phyloP scores from a whole-genome alignment of 352 stramenopile genomes.

The Aphanomyces euteiches region DNA sequence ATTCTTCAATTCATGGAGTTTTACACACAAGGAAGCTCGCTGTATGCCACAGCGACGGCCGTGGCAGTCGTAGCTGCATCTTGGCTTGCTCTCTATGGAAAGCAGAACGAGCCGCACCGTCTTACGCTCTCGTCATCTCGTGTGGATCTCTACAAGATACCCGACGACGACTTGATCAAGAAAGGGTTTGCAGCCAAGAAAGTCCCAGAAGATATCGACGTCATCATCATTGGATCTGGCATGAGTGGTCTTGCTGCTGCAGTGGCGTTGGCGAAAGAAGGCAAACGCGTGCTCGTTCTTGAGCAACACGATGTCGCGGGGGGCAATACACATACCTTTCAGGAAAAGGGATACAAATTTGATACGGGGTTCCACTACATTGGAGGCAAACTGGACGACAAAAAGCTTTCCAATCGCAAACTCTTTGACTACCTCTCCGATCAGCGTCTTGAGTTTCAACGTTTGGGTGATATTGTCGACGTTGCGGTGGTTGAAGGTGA shows the following conservation, averaged over 20 bases:
- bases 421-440: conserved; percentile 30
- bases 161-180: conserved; percentile 29
- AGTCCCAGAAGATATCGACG: conserved; percentile 38
- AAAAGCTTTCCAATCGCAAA: conserved; percentile 21
- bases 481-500: neutral
- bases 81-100: too few relatives aligned
- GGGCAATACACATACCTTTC: conserved; percentile 43
- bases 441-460: conserved; percentile 8
- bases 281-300: conserved; percentile 40
- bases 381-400: conserved; percentile 36
- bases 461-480: conserved; percentile 23
- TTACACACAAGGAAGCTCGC: too few relatives aligned
- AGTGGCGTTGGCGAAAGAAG: conserved; percentile 38
- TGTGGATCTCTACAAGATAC: neutral
- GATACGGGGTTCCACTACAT: conserved; percentile 53
- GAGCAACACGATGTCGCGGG: conserved; percentile 48
- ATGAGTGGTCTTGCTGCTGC: conserved; percentile 40
- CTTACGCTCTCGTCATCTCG: too few relatives aligned
- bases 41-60: too few relatives aligned
- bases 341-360: conserved; percentile 44
- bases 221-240: conserved; percentile 44
- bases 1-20: too few relatives aligned
- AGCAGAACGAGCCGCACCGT: too few relatives aligned
- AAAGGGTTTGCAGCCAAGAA: conserved; percentile 30
- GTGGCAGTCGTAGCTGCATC: too few relatives aligned